Evolutionary conservation across 495 filamentous ascomycete genomes (phyloP).

Genomic region (Halenospora varia): DNA sequence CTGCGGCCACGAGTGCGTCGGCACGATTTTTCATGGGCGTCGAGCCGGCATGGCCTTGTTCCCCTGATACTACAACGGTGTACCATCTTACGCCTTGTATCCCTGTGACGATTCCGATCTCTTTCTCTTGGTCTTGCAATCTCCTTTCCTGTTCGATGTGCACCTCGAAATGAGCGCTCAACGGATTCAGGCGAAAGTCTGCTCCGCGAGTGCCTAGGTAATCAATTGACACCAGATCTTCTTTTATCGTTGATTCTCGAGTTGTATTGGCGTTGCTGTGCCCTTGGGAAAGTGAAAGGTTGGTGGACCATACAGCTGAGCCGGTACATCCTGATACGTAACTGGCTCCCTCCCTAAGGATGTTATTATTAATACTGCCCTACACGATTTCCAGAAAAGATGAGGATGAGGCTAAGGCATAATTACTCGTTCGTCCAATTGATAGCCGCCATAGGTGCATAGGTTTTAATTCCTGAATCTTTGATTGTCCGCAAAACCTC

Average conservation of each 20-base stretch:
- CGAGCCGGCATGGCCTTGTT: constrained; percentile 67
- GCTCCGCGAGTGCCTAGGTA: constrained; percentile 56
- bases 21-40: constrained; percentile 53
- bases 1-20: constrained; percentile 60
- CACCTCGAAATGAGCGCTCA: constrained; percentile 76
- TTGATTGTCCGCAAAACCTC: constrained; percentile 63
- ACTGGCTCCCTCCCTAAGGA: constrained; percentile 56
- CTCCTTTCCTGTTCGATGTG: constrained; percentile 53
- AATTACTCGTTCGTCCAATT: constrained; percentile 72
- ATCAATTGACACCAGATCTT: too few relatives aligned
- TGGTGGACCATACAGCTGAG: constrained; percentile 71
- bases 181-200: constrained; percentile 53
- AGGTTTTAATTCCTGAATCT: constrained; percentile 60
- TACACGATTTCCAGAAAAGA: too few relatives aligned
- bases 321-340: constrained; percentile 71
- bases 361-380: too few relatives aligned
- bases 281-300: constrained; percentile 37
- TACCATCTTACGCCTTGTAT: constrained; percentile 67
- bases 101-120: constrained; percentile 64
- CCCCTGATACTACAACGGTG: constrained; percentile 56
- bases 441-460: constrained; percentile 65
- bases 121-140: constrained; percentile 52
- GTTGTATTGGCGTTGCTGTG: too few relatives aligned
- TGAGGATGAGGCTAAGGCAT: too few relatives aligned
- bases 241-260: background rate